Conservation (phyloP, 768 basidiomycete genomes). For the Suillus spraguei region DNA sequence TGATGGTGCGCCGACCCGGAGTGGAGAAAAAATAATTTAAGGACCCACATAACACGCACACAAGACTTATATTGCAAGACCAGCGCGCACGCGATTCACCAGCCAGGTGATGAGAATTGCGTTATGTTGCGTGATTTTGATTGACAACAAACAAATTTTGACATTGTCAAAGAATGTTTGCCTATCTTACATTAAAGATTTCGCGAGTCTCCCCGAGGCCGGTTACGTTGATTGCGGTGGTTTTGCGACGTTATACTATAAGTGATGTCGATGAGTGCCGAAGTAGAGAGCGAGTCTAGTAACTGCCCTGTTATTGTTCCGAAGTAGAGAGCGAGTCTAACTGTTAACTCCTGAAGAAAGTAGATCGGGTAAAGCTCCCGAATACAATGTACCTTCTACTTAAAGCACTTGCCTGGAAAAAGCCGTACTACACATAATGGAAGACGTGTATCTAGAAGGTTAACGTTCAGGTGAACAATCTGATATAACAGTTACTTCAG, state of each 20-base stretch:
- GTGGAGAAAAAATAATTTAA: not conserved
- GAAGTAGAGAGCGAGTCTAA: no score
- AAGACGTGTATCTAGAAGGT: not conserved
- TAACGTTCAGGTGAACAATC: not conserved
- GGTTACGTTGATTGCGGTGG: no score
- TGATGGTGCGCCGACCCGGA: not conserved
- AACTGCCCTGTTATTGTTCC: no score
- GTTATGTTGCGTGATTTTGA: constrained; percentile 37
- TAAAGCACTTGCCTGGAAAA: not conserved
- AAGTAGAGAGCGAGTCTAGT: no score
- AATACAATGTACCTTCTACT: no score
- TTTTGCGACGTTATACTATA: no score
- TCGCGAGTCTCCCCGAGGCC: no score
- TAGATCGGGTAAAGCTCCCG: no score
- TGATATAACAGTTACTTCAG: not conserved
- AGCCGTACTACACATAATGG: not conserved
- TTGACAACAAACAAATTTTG: constrained; percentile 5
- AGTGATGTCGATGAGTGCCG: no score
- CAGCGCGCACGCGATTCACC: constrained; percentile 2
- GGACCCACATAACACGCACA: not conserved
- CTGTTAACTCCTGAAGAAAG: no score
- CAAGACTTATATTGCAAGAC: constrained; percentile 7
- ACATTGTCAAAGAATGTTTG: constrained; percentile 4
- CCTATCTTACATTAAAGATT: no score
- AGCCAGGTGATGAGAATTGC: constrained; percentile 16